Percentiles rank a stretch among this genome's conserved stretches.
These are phyloP conservation scores for Alloascoidea africana DNA, from an alignment of 805 yeast species.

Conservation along the genomic window DNA sequence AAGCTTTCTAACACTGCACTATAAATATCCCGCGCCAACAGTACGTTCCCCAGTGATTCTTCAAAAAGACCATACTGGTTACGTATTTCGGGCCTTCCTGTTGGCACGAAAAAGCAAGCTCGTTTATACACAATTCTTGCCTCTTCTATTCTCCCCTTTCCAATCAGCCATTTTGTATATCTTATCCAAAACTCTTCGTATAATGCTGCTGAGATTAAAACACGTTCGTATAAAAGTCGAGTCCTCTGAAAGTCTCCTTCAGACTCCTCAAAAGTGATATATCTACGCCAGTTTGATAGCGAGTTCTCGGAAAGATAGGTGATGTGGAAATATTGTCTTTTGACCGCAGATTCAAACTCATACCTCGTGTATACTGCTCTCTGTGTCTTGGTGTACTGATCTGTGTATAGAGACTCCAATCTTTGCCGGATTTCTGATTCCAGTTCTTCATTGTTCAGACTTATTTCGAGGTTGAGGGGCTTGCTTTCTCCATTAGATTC, in stretches of 20 bases:
- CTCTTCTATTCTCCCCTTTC: slow-evolving; percentile 15
- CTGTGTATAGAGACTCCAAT: slow-evolving; percentile 14
- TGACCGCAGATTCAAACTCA: slow-evolving; percentile 54
- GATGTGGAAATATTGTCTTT: slow-evolving; percentile 42
- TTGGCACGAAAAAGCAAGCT: slow-evolving; percentile 24
- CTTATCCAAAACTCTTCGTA: slow-evolving; percentile 53
- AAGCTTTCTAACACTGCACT: slow-evolving; percentile 11
- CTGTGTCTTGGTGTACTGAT: slow-evolving; percentile 31
- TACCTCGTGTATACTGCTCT: slow-evolving; percentile 42
- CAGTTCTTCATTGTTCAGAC: not conserved
- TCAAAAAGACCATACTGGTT: slow-evolving; percentile 17
- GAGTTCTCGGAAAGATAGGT: slow-evolving; percentile 27
- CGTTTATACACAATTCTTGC: slow-evolving; percentile 31
- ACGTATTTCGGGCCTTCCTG: slow-evolving; percentile 12
- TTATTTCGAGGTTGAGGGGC: no score
- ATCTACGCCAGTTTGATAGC: slow-evolving; percentile 40
- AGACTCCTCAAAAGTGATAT: slow-evolving; percentile 38
- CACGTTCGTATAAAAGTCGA: slow-evolving; percentile 49
- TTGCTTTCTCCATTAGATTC: not conserved
- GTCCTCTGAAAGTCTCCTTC: slow-evolving; percentile 17
- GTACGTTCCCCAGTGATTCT: slow-evolving; percentile 13
- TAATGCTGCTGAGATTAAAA: slow-evolving; percentile 52
- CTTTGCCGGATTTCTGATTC: not conserved
- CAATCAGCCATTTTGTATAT: slow-evolving; percentile 39
- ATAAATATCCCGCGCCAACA: slow-evolving; percentile 14